These are phyloP conservation scores for Calonectria ilicicola DNA, from an alignment of 2,329 filamentous ascomycete genomes.

Conservation along the genomic window DNA sequence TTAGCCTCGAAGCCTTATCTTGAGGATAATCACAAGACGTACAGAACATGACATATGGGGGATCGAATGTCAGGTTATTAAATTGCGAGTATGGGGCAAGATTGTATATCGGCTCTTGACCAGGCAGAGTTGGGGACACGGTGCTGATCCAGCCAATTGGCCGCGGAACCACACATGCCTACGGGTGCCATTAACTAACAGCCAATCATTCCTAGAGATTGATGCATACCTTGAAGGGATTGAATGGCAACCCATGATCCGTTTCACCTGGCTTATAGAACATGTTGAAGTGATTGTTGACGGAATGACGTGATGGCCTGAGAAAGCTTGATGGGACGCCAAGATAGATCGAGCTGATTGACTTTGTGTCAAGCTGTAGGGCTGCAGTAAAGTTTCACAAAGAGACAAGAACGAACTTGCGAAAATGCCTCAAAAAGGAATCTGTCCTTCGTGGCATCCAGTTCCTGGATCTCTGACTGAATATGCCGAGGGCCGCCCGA, in stretches of 20 bases:
- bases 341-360: neutral
- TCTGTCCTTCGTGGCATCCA: neutral
- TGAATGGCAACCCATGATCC: slow-evolving; percentile 11
- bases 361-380: neutral
- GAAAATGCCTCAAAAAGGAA: neutral
- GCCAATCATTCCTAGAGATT: neutral
- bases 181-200: neutral
- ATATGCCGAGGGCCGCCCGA: neutral
- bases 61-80: slow-evolving; percentile 18
- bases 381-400: neutral
- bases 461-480: neutral
- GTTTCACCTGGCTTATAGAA: slow-evolving; percentile 19
- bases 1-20: neutral
- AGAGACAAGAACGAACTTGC: no score
- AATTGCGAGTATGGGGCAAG: slow-evolving; percentile 23
- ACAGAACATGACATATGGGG: slow-evolving; percentile 21
- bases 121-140: neutral
- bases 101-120: slow-evolving; percentile 6
- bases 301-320: neutral
- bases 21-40: neutral
- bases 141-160: slow-evolving; percentile 22
- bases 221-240: slow-evolving; percentile 11
- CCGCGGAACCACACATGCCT: slow-evolving; percentile 18
- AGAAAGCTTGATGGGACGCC: neutral
- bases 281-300: neutral